Conservation (phyloP, 169 alveolate species). For the Plasmodium coatneyi region DNA sequence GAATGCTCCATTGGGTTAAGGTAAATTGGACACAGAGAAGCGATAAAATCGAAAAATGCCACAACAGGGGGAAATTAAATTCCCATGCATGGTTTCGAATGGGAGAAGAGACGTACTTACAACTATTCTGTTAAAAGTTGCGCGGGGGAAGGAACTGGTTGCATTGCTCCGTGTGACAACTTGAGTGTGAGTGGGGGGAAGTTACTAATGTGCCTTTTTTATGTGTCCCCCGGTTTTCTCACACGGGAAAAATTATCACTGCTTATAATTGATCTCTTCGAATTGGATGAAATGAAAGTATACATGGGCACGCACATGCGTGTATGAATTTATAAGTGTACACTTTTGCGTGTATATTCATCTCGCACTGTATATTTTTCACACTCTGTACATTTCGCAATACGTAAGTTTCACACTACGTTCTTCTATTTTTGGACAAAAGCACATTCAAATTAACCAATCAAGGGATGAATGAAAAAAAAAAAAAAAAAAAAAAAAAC, state of each 20-base stretch:
- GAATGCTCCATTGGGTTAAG: background rate
- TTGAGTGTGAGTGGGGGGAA: background rate
- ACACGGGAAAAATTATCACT: background rate
- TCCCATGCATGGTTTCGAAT: background rate
- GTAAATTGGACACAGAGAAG: background rate
- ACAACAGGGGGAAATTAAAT: background rate
- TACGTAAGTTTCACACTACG: background rate
- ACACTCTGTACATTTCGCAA: background rate
- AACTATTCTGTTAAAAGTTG: constrained; percentile 9
- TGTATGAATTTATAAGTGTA: background rate
- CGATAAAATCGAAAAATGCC: background rate
- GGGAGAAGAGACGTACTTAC: background rate
- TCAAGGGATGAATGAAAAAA: background rate
- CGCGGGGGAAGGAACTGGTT: background rate
- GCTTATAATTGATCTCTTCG: background rate
- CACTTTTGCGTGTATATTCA: background rate
- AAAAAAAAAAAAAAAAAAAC: too few relatives aligned
- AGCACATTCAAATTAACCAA: background rate
- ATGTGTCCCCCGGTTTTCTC: constrained; percentile 6
- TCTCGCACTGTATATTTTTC: background rate
- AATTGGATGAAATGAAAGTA: background rate
- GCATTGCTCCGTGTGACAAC: background rate
- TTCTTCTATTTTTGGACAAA: background rate
- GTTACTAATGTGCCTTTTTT: background rate
- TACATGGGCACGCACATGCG: background rate